Conservation (phyloP, 768 basidiomycete genomes). For the Pleurotus pulmonarius region DNA sequence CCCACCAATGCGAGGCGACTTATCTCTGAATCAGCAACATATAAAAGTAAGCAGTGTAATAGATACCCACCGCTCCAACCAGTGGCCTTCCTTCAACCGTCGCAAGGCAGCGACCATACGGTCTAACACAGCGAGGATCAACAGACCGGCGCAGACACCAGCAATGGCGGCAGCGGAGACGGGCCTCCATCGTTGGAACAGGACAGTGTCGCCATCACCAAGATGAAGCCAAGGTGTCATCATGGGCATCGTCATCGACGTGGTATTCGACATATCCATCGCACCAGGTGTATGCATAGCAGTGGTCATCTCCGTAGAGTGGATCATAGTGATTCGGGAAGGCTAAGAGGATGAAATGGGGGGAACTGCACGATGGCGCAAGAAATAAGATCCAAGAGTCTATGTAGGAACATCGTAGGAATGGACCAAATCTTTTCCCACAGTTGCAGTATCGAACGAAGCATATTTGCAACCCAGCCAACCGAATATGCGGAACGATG, state of each 20-base stretch:
- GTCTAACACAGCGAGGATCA: slow-evolving; percentile 66
- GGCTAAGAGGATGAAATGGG: not conserved
- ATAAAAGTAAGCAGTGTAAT: too few species aligned
- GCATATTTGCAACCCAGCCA: too few species aligned
- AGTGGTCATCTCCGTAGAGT: not conserved
- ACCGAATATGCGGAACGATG: too few species aligned
- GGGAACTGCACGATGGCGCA: not conserved
- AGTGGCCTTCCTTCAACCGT: slow-evolving; percentile 47
- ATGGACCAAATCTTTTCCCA: not conserved
- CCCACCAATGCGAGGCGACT: not conserved
- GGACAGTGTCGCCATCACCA: slow-evolving; percentile 53
- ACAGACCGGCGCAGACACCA: slow-evolving; percentile 70
- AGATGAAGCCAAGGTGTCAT: slow-evolving; percentile 76
- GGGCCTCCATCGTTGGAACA: slow-evolving; percentile 69
- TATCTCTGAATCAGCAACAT: too few species aligned
- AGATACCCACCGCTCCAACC: slow-evolving; percentile 55
- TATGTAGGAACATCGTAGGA: too few species aligned
- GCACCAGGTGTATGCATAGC: not conserved
- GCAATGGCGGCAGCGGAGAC: slow-evolving; percentile 64
- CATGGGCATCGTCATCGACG: slow-evolving; percentile 18
- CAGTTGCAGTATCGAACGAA: too few species aligned
- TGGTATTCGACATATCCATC: slow-evolving; percentile 1
- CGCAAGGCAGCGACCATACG: slow-evolving; percentile 62
- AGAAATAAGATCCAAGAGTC: too few species aligned
- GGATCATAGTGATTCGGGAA: not conserved